Conservation (phyloP, 768 basidiomycete species). For the Pleurotus giganteus region DNA sequence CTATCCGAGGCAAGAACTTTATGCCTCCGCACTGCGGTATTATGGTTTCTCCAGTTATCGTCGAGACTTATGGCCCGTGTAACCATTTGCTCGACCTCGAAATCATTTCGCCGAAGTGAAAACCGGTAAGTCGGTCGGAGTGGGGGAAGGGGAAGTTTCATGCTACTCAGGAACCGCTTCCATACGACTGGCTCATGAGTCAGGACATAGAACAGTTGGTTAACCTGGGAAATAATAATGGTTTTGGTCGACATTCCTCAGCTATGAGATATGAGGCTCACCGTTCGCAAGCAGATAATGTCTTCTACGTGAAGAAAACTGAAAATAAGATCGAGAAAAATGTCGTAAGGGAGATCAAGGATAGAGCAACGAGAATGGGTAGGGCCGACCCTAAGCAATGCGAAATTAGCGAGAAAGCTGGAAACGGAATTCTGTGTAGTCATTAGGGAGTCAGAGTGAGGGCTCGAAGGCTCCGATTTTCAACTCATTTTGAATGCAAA, state of each 20-base stretch:
- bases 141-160: conserved; percentile 57
- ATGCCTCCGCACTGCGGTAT: conserved; percentile 31
- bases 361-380: too few species aligned
- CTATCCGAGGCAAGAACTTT: conserved; percentile 28
- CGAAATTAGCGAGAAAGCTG: too few species aligned
- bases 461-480: too few species aligned
- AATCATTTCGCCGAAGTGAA: conserved; percentile 31
- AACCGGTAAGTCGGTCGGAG: conserved; percentile 58
- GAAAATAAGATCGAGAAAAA: conserved; percentile 43
- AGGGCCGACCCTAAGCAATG: too few species aligned
- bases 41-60: conserved; percentile 50
- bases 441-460: too few species aligned
- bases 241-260: neutral
- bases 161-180: conserved; percentile 57
- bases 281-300: conserved; percentile 43
- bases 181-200: conserved; percentile 69
- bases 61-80: conserved; percentile 58
- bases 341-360: conserved; percentile 32
- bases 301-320: conserved; percentile 43
- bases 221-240: conserved; percentile 44
- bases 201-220: conserved; percentile 56
- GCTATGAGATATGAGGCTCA: conserved; percentile 16
- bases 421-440: too few species aligned
- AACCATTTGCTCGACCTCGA: conserved; percentile 57
- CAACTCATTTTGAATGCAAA: too few species aligned